A percentile compares a stretch with the other conserved stretches of the same genome.
These are phyloP conservation scores for Albifimbria verrucaria DNA, from an alignment of 2,329 filamentous ascomycete genomes.

Conservation along the genomic window DNA sequence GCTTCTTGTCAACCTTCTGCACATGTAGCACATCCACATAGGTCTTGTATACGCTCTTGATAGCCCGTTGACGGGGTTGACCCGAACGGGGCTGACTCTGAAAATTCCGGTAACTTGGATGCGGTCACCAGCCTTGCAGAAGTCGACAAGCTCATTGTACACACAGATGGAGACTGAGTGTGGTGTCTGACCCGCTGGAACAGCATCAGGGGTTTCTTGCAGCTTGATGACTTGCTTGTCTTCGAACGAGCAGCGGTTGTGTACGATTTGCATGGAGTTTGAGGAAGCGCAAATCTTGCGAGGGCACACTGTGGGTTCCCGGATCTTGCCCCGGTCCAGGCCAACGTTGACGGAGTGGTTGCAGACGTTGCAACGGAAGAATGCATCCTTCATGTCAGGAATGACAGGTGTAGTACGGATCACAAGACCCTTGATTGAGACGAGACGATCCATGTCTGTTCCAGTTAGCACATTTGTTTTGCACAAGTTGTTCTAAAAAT, in stretches of 20 bases:
- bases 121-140: slow-evolving; percentile 96
- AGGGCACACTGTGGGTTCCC: slow-evolving; percentile 87
- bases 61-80: slow-evolving; percentile 86
- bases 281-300: slow-evolving; percentile 75
- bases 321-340: slow-evolving; percentile 93
- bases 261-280: slow-evolving; percentile 97
- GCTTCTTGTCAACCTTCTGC: slow-evolving; percentile 93
- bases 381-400: slow-evolving; percentile 98
- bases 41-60: slow-evolving; percentile 97
- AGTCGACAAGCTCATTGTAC: slow-evolving; percentile 95
- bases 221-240: slow-evolving; percentile 99
- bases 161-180: slow-evolving; percentile 95
- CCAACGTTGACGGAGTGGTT: slow-evolving; percentile 87
- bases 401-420: slow-evolving; percentile 96
- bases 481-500: not conserved
- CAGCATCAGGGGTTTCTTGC: slow-evolving; percentile 92
- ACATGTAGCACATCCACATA: slow-evolving; percentile 95
- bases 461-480: slow-evolving; percentile 3
- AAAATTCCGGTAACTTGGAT: slow-evolving; percentile 97
- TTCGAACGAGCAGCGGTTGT: slow-evolving; percentile 91
- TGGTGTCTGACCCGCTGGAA: slow-evolving; percentile 93
- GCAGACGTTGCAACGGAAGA: slow-evolving; percentile 93
- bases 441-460: slow-evolving; percentile 90
- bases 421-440: slow-evolving; percentile 92
- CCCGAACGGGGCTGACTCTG: slow-evolving; percentile 86